Conservation (phyloP, 106 monocot species). For the Xerophyta viscosa region DNA sequence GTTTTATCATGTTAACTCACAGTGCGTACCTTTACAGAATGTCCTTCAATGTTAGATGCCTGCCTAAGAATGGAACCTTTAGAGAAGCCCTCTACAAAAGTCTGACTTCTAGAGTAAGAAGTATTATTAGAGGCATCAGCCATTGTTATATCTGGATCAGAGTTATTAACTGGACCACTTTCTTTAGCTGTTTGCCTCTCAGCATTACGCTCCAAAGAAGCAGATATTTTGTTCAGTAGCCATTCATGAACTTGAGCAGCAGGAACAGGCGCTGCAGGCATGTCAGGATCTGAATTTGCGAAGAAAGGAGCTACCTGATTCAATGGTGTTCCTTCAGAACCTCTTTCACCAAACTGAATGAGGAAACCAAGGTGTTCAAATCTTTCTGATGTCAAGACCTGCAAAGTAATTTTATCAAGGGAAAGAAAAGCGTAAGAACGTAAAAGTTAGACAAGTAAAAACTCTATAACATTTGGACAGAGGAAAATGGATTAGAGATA, state of each 20-base stretch:
- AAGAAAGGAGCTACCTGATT: constrained; percentile 76
- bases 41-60: constrained; percentile 53
- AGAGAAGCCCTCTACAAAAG: constrained; percentile 88
- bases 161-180: constrained; percentile 21
- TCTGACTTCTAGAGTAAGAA: constrained; percentile 40
- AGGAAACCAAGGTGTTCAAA: constrained; percentile 82
- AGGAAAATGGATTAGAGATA: no score
- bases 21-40: constrained; percentile 87
- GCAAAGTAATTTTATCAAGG: constrained; percentile 2
- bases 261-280: constrained; percentile 69
- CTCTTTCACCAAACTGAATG: constrained; percentile 53
- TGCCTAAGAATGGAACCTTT: constrained; percentile 82
- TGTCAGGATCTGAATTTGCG: constrained; percentile 82
- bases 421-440: no score
- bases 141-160: constrained; percentile 73
- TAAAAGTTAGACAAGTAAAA: no score
- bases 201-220: constrained; percentile 53
- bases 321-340: constrained; percentile 43
- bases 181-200: constrained; percentile 58
- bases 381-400: constrained; percentile 75
- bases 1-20: no score
- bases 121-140: constrained; percentile 38
- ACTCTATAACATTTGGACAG: no score
- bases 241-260: constrained; percentile 74
- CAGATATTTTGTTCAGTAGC: constrained; percentile 53